Evolutionary conservation across 2,329 filamentous ascomycete species (phyloP).

Genomic region (Pyricularia sp.): DNA sequence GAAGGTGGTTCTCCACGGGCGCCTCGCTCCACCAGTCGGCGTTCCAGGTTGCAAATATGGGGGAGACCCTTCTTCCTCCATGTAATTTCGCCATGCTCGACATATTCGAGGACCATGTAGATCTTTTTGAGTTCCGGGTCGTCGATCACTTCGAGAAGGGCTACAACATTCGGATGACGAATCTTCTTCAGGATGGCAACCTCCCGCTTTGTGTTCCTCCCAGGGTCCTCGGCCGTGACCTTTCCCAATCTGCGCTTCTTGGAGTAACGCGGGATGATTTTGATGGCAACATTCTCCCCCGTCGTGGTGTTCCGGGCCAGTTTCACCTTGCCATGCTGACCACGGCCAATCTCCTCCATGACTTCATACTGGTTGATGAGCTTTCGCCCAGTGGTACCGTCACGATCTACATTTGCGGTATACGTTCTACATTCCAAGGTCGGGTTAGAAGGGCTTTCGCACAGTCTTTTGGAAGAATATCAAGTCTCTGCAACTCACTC

Average conservation of each 20-base stretch:
- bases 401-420: constrained; percentile 82
- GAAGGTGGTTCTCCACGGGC: constrained; percentile 49
- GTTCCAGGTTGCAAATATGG: constrained; percentile 76
- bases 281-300: constrained; percentile 82
- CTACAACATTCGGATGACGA: constrained; percentile 92
- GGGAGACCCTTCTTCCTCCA: constrained; percentile 86
- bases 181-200: constrained; percentile 99
- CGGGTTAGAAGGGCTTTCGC: constrained; percentile 2
- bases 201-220: constrained; percentile 85
- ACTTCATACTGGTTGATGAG: constrained; percentile 97
- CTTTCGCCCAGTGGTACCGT: constrained; percentile 83
- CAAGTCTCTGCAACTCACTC: constrained; percentile 48
- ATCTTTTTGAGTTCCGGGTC: constrained; percentile 95
- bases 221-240: constrained; percentile 54
- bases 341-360: constrained; percentile 89
- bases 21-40: constrained; percentile 67
- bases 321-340: constrained; percentile 97
- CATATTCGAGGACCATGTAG: constrained; percentile 94
- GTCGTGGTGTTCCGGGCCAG: constrained; percentile 73
- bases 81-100: constrained; percentile 85
- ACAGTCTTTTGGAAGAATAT: background rate
- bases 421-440: constrained; percentile 54
- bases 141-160: constrained; percentile 92
- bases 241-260: constrained; percentile 88
- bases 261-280: constrained; percentile 94